Evolutionary conservation across 441 rosid species (phyloP).

Genomic region (Corymbia citriodora): DNA sequence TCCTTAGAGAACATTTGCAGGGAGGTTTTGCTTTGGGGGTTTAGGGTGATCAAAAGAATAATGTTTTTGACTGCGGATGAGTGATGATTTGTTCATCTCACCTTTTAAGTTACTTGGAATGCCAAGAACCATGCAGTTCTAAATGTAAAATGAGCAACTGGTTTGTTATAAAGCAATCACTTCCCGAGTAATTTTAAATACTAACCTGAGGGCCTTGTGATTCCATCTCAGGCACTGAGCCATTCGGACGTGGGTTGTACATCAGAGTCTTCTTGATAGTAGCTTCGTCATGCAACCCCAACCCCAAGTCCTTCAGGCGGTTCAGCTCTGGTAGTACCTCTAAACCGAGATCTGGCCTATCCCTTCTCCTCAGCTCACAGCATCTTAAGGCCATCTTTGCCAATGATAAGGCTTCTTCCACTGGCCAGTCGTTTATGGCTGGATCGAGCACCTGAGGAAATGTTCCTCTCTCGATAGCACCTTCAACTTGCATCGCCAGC

Average conservation of each 20-base stretch:
- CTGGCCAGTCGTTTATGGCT: constrained; percentile 59
- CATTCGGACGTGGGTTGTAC: background rate
- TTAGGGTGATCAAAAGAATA: background rate
- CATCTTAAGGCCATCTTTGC: constrained; percentile 66
- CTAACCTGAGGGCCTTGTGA: constrained; percentile 19
- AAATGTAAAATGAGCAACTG: background rate
- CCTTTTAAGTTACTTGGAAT: background rate
- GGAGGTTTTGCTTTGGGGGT: background rate
- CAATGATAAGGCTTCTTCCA: constrained; percentile 46
- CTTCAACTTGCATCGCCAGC: constrained; percentile 35
- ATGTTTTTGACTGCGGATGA: background rate
- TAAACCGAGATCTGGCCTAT: constrained; percentile 68
- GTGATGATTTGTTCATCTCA: background rate
- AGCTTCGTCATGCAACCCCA: constrained; percentile 15
- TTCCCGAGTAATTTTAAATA: background rate
- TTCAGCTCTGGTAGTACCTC: constrained; percentile 58
- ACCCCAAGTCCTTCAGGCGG: constrained; percentile 34
- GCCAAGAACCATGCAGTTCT: background rate
- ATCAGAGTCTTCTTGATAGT: background rate
- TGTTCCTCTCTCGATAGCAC: constrained; percentile 41
- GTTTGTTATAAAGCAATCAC: background rate
- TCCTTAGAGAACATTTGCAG: background rate
- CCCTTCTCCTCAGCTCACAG: constrained; percentile 70
- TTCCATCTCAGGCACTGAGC: constrained; percentile 5
- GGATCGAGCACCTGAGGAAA: constrained; percentile 57